Conservation (phyloP, 208 protist genomes). For the Leishmania lainsoni region DNA sequence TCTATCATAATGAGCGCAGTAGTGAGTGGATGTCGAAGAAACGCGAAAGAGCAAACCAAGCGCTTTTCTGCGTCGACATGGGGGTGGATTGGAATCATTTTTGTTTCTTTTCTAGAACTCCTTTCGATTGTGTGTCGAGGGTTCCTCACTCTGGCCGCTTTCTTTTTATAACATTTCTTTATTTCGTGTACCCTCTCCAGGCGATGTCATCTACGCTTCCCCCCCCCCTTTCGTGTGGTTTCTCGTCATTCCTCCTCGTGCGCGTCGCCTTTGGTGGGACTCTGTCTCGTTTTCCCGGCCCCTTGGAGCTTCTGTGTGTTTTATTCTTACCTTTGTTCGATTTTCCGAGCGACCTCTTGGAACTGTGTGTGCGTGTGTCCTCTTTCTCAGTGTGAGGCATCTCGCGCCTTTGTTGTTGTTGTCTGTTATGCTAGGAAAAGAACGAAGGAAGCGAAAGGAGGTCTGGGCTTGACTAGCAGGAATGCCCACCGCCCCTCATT, state of each 20-base stretch:
- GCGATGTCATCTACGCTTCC: not conserved
- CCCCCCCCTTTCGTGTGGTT: not conserved
- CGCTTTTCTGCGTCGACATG: not conserved
- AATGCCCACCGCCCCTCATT: not conserved
- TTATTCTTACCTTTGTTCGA: too few species aligned
- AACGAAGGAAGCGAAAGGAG: not conserved
- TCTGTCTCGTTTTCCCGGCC: too few species aligned
- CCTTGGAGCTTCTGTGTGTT: too few species aligned
- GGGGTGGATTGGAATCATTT: not conserved
- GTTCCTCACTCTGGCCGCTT: too few species aligned
- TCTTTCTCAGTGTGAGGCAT: not conserved
- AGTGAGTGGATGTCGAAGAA: not conserved
- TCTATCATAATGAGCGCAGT: not conserved
- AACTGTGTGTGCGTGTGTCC: not conserved
- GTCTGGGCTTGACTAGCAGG: not conserved
- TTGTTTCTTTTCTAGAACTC: not conserved
- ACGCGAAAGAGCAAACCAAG: not conserved
- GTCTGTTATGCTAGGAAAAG: not conserved
- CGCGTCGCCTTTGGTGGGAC: not conserved
- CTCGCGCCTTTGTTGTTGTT: not conserved
- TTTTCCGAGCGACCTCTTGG: not conserved
- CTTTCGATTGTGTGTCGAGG: not conserved
- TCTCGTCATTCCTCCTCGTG: not conserved
- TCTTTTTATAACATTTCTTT: not conserved
- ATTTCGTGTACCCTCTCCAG: not conserved